Conservation (phyloP, 2,329 filamentous ascomycete species). For the Fusarium sp. region DNA sequence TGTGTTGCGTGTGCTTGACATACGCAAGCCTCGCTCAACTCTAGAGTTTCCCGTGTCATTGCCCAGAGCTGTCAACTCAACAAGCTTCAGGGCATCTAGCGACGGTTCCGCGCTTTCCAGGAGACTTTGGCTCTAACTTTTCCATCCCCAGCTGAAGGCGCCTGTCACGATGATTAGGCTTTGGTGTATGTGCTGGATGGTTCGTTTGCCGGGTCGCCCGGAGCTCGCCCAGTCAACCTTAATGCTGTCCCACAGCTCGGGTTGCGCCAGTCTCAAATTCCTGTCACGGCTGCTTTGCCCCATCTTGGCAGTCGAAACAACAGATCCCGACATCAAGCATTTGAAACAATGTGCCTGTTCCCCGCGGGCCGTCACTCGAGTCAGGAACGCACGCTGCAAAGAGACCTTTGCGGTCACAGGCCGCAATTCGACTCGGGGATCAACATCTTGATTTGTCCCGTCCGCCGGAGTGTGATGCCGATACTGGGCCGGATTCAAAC, state of each 20-base stretch:
- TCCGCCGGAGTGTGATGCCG: conserved; percentile 1
- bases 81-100: conserved; percentile 5
- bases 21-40: neutral
- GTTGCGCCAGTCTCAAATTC: neutral
- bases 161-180: neutral
- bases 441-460: neutral
- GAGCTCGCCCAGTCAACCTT: conserved; percentile 7
- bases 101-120: conserved; percentile 3
- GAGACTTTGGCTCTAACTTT: conserved; percentile 10
- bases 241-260: neutral
- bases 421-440: conserved; percentile 9
- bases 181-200: neutral
- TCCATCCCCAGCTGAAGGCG: neutral
- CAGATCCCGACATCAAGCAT: conserved; percentile 4
- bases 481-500: neutral
- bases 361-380: neutral
- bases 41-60: neutral
- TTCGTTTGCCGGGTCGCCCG: conserved; percentile 9
- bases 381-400: conserved; percentile 13
- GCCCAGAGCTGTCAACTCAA: neutral
- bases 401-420: neutral
- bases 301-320: neutral
- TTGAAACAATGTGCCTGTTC: neutral
- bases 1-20: neutral
- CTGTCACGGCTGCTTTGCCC: neutral